Evolutionary conservation across 441 rosid species (phyloP).

Genomic region (Capsella rubella): DNA sequence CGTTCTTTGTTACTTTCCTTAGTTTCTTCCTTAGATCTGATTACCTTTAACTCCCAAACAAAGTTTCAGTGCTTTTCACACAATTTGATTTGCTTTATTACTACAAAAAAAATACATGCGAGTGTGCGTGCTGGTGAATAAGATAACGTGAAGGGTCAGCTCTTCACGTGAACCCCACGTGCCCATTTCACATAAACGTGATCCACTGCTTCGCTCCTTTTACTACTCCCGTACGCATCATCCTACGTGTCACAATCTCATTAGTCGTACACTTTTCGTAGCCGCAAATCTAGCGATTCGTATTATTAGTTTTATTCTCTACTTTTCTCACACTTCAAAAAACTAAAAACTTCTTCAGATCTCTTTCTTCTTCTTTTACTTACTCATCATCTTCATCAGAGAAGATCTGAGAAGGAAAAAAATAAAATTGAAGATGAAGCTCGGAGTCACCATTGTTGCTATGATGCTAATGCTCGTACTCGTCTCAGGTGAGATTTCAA

Average conservation of each 20-base stretch:
- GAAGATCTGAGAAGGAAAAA: conserved; percentile 9
- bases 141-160: conserved; percentile 29
- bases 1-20: too few relatives aligned
- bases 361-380: conserved; percentile 12
- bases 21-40: too few relatives aligned
- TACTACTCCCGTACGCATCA: background rate
- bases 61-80: too few relatives aligned
- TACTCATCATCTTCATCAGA: conserved; percentile 5
- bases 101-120: too few relatives aligned
- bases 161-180: conserved; percentile 39
- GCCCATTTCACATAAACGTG: conserved; percentile 21
- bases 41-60: too few relatives aligned
- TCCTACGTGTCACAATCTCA: conserved; percentile 31
- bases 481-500: conserved; percentile 31
- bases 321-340: background rate
- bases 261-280: conserved; percentile 42
- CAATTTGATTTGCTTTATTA: too few relatives aligned
- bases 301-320: background rate
- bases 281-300: conserved; percentile 40
- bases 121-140: background rate
- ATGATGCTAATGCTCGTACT: conserved; percentile 2
- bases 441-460: conserved; percentile 8
- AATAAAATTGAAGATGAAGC: conserved; percentile 37
- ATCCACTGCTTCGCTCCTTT: conserved; percentile 30
- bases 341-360: conserved; percentile 30